Evolutionary conservation across 2,329 filamentous ascomycete genomes (phyloP).

Genomic region (Neofusicoccum kwambonambiense): DNA sequence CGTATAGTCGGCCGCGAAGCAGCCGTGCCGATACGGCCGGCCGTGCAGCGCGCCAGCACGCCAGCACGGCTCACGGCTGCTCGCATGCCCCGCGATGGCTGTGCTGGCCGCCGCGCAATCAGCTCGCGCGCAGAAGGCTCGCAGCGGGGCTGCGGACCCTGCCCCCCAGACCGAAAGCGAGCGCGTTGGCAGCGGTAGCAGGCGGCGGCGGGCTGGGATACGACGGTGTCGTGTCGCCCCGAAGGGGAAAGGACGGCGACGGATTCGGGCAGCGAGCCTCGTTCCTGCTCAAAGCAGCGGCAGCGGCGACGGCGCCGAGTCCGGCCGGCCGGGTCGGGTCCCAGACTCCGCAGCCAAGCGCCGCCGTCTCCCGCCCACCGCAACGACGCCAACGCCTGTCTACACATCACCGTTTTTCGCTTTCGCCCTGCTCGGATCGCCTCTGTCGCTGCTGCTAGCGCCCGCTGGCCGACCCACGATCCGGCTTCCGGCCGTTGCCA

Average conservation of each 20-base stretch:
- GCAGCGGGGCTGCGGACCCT: neutral
- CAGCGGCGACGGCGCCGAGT: neutral
- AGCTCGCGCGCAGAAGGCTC: neutral
- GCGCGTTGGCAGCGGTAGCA: too few relatives aligned
- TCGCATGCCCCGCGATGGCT: too few relatives aligned
- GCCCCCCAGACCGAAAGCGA: neutral
- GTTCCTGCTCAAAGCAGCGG: neutral
- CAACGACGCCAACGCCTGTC: too few relatives aligned
- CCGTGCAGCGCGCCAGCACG: neutral
- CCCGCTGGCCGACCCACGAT: neutral
- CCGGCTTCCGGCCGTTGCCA: neutral
- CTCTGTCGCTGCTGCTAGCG: neutral
- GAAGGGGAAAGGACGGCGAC: neutral
- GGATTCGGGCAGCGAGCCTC: neutral
- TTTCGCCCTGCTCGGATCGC: neutral
- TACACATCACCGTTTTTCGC: neutral
- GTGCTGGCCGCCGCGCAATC: too few relatives aligned
- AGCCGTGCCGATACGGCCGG: neutral
- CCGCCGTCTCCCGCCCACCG: too few relatives aligned
- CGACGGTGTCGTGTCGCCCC: neutral
- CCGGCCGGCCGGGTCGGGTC: neutral
- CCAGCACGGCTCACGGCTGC: neutral
- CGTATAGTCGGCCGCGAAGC: neutral
- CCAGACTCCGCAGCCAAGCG: too few relatives aligned
- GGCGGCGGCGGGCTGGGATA: too few relatives aligned